A percentile compares a stretch with the other conserved stretches of the same genome.
Conservation (phyloP, 2,329 filamentous ascomycete species). For the Plenodomus tracheiphilus region DNA sequence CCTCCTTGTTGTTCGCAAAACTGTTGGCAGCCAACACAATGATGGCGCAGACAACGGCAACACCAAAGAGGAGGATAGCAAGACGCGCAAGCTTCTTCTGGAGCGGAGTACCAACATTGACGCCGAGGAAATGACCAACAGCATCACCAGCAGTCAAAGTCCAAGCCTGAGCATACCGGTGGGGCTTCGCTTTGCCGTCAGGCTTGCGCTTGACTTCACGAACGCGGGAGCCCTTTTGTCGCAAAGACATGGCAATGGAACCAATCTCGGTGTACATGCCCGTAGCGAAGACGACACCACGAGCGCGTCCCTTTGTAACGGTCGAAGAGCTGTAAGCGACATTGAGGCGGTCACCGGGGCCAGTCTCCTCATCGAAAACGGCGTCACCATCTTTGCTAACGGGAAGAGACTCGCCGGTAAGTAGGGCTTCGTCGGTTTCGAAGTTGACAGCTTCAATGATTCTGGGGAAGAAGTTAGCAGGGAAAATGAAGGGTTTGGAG, state of each 20-base stretch:
- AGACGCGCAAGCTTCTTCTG: constrained; percentile 44
- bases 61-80: constrained; percentile 36
- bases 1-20: constrained; percentile 43
- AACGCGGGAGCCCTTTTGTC: constrained; percentile 50
- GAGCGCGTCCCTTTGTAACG: constrained; percentile 69
- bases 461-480: constrained; percentile 16
- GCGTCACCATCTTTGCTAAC: constrained; percentile 64
- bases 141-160: constrained; percentile 52
- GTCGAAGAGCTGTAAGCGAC: constrained; percentile 71
- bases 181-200: constrained; percentile 33
- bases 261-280: constrained; percentile 75
- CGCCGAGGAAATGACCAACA: constrained; percentile 43
- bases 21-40: constrained; percentile 42
- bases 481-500: background rate
- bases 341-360: constrained; percentile 70
- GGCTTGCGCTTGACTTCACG: constrained; percentile 48
- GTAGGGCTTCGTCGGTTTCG: constrained; percentile 71
- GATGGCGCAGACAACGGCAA: constrained; percentile 39
- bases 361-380: constrained; percentile 56
- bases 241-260: constrained; percentile 68
- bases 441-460: constrained; percentile 69
- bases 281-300: constrained; percentile 67
- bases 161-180: constrained; percentile 52
- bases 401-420: constrained; percentile 71
- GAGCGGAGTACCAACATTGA: constrained; percentile 44